phyloP scores from a whole-genome alignment of 2,329 filamentous ascomycete genomes.

The Xylariales sp. region DNA sequence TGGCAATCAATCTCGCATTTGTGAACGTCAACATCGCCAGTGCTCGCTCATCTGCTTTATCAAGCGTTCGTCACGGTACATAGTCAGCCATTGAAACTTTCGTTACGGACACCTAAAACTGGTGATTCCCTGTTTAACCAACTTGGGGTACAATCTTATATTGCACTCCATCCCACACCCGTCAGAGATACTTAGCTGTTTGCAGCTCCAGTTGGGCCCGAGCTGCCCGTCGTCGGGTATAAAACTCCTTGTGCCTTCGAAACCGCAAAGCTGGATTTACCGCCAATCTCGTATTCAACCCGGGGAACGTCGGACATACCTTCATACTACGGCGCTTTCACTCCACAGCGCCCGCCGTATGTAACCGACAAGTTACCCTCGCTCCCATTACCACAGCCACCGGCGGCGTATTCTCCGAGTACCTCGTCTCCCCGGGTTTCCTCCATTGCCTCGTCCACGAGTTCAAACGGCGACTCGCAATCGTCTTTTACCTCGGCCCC shows the following conservation, averaged over 20 bases:
- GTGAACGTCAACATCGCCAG: neutral
- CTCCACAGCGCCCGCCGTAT: slow-evolving; percentile 73
- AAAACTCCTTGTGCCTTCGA: slow-evolving; percentile 52
- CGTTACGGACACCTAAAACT: too few species aligned
- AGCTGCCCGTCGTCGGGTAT: slow-evolving; percentile 21
- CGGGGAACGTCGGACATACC: slow-evolving; percentile 77
- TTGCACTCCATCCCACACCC: too few species aligned
- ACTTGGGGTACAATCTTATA: too few species aligned
- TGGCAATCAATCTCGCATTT: slow-evolving; percentile 6
- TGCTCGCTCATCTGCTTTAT: neutral
- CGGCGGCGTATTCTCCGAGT: slow-evolving; percentile 77
- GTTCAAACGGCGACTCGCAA: slow-evolving; percentile 63
- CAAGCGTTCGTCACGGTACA: too few species aligned
- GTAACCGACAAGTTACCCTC: slow-evolving; percentile 78
- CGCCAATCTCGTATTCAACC: slow-evolving; percentile 85
- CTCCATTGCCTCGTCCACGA: slow-evolving; percentile 73
- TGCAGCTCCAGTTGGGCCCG: slow-evolving; percentile 30
- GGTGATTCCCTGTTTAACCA: too few species aligned
- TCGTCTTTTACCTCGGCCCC: slow-evolving; percentile 66
- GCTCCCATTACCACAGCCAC: slow-evolving; percentile 75
- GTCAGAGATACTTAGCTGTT: too few species aligned
- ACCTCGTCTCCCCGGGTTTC: slow-evolving; percentile 80
- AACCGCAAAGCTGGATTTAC: slow-evolving; percentile 94
- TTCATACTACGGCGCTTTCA: slow-evolving; percentile 75
- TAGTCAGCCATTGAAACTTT: too few species aligned